phyloP scores from a whole-genome alignment of 2,329 filamentous ascomycete species.

The Sarocladium brachiariae region DNA sequence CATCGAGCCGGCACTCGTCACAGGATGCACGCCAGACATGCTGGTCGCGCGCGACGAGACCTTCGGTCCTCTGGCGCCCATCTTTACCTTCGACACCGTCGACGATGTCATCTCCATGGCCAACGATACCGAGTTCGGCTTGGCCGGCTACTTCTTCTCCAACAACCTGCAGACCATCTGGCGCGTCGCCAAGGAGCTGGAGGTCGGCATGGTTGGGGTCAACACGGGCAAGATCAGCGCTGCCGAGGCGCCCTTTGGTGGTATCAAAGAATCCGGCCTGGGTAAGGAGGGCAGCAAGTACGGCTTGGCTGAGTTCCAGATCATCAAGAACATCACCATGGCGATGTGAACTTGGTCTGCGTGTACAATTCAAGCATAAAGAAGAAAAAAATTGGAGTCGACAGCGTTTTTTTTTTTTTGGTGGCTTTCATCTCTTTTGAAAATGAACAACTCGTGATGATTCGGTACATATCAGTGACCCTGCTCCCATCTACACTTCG shows the following conservation, averaged over 20 bases:
- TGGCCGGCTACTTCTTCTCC: conserved; percentile 29
- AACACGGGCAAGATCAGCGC: conserved; percentile 24
- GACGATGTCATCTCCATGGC: conserved; percentile 30
- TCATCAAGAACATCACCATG: conserved; percentile 37
- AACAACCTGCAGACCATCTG: conserved; percentile 28
- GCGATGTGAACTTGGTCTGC: not conserved
- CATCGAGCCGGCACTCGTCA: conserved; percentile 66
- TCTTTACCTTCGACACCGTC: conserved; percentile 28
- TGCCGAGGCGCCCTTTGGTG: conserved; percentile 31
- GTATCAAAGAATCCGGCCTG: conserved; percentile 33
- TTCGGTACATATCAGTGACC: no score
- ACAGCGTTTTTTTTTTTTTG: no score
- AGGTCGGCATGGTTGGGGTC: conserved; percentile 52
- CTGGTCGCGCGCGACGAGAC: conserved; percentile 24
- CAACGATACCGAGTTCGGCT: conserved; percentile 33
- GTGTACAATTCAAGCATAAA: not conserved
- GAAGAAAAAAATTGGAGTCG: no score
- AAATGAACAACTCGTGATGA: no score
- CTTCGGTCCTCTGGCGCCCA: conserved; percentile 23
- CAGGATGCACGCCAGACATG: conserved; percentile 35
- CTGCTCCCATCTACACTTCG: no score
- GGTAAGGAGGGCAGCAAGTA: conserved; percentile 39
- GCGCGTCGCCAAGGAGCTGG: conserved; percentile 45
- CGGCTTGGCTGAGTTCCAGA: conserved; percentile 37
- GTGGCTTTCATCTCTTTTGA: no score